Evolutionary conservation across 345 rosid species (phyloP).

Genomic region (Hirschfeldia incana): DNA sequence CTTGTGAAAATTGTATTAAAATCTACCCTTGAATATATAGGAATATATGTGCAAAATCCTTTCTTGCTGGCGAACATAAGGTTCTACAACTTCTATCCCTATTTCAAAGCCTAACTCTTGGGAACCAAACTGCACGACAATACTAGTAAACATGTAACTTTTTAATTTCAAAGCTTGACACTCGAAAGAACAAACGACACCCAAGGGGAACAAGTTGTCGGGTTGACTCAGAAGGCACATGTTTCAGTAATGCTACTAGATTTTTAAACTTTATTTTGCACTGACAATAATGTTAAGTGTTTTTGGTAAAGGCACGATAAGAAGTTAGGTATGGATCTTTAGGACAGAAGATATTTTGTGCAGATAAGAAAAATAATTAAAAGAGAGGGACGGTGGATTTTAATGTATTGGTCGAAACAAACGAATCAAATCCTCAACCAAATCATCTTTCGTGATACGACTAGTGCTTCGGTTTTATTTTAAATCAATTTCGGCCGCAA

Average conservation of each 20-base stretch:
- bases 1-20: too few relatives aligned
- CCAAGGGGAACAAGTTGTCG: not conserved
- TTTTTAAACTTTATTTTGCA: too few relatives aligned
- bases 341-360: not conserved
- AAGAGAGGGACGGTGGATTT: not conserved
- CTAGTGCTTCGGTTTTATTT: slow-evolving; percentile 9
- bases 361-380: not conserved
- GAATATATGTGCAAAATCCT: too few relatives aligned
- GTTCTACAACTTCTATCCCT: too few relatives aligned
- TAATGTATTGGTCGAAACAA: slow-evolving; percentile 21
- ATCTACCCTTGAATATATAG: too few relatives aligned
- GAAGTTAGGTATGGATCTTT: slow-evolving; percentile 10
- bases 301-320: not conserved
- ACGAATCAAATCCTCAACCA: slow-evolving; percentile 22
- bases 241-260: not conserved
- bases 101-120: not conserved
- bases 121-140: not conserved
- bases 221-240: slow-evolving; percentile 15
- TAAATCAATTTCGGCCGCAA: not conserved
- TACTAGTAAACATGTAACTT: not conserved
- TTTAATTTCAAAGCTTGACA: not conserved
- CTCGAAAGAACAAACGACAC: not conserved
- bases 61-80: too few relatives aligned
- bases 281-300: not conserved
- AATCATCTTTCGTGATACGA: slow-evolving; percentile 3